Base-by-base conservation (phyloP, 805 yeast species). In the Wickerhamomyces xylosicus region DNA sequence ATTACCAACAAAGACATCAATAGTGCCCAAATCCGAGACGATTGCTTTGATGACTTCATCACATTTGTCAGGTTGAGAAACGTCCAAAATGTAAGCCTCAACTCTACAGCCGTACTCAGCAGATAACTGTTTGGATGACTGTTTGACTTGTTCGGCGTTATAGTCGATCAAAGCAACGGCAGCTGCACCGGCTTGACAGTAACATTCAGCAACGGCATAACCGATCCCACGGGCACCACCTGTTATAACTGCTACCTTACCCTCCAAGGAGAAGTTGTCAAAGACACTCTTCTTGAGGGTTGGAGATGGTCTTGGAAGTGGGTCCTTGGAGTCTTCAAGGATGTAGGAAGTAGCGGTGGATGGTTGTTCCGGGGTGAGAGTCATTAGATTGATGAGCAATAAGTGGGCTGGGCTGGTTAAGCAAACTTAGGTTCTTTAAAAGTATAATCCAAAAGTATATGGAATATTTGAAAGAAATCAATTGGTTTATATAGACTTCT, bases 191-290 rank as follows among this genome's bases (percentile, higher is more conserved):
- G 90, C 90, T 62, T 84, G 90, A 37, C 87, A 82, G 52, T 67
- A 84, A 2, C 86, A 89, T 58, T 77, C 83, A 34, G 94, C 94
- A 28, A 83, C 82, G 5, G 84, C 85, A 48, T 60, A 72, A n/a
- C 95, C 95, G 47, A 85, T 85, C 28, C 95, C 95, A 35, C 81
- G 69, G n/a, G 89, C 77, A 11, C 85, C 83, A 35, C 95, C 95
- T n/a, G 94, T 82, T 42, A 85, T 73, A 4, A 84, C 75, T 20
- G 94, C 92, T 14, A 79, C 80, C 60, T 83, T 85, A 20, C 92
- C 94, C 62, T 79, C 79, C 43, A 85, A 69, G 3, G 85, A 78
- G 61, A 85, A 84, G 47, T 82, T 65, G 45, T 81, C 89, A 46
- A 79, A 61, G 29, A 79, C 76, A 52, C 67, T 60, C 38, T 62